Evolutionary conservation across 73 alveolate genomes (phyloP), one percentile per base, ranked within the genome.

Genomic region (Stentor coeruleus): DNA sequence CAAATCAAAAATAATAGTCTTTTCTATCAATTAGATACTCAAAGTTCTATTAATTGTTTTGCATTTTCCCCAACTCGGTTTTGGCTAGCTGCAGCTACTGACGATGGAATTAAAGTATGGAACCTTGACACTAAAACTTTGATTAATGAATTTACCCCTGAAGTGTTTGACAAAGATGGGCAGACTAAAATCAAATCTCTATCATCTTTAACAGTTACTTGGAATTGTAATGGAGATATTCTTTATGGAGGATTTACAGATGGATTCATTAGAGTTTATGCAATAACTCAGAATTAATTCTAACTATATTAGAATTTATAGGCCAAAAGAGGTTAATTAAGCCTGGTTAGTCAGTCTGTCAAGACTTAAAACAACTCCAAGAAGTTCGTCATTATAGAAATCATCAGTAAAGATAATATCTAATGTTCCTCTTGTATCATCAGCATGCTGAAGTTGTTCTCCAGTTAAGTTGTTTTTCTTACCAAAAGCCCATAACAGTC

Each of bases 1-100:
- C 92, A 96, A 85, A 91, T 96, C 89, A 96, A 95, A 72, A 95
- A 95, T 86, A 95, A 97, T 75, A 93, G 90, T 77, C 95, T 92
- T 92, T 88, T 96, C 89, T 90, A 91, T 90, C 89, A 91, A 85
- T 74, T 75, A 49, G 98, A 93, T 49, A 95, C 93, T 57, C 91
- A 89, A 81, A 88, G 92, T 90, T 81, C 90, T 79, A 88, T 93
- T 87, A 93, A 93, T 92, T 86, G 88, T 41, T 88, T 93, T 72
- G 85, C 92, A 82, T 93, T 93, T 94, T 86, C 95, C 85, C 98
- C 98, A 55, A 91, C 81, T 89, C 91, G 91, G 85, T 93, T 87
- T 87, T 93, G 96, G 95, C 91, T 93, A 84, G 92, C 91, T 35
- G 90, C 92, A 3, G 98, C 96, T 60, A 93, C 98, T 74, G 97